Conservation (phyloP, 148 eudicot species). For the Camellia japonica region DNA sequence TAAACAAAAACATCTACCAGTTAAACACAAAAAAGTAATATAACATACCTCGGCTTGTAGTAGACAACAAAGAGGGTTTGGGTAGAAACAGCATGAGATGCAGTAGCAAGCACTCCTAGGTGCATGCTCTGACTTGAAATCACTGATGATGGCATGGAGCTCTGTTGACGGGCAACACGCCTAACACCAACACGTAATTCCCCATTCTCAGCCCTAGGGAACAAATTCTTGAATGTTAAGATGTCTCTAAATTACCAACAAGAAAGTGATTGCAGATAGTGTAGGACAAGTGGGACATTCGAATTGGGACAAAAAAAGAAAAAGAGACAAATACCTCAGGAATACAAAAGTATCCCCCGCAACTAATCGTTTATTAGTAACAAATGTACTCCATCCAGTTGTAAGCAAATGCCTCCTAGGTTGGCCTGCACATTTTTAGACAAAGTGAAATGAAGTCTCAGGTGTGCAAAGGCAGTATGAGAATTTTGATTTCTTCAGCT, state of each 20-base stretch:
- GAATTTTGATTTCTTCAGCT: not conserved
- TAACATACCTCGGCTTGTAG: slow-evolving; percentile 82
- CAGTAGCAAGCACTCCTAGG: slow-evolving; percentile 96
- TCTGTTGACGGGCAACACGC: slow-evolving; percentile 68
- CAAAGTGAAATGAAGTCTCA: not conserved
- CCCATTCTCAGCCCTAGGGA: slow-evolving; percentile 64
- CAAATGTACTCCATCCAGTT: slow-evolving; percentile 99
- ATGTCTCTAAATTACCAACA: not conserved
- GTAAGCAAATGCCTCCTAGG: slow-evolving; percentile 96
- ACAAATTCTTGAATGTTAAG: not conserved
- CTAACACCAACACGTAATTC: slow-evolving; percentile 88
- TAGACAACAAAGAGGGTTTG: slow-evolving; percentile 72
- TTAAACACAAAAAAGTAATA: not conserved
- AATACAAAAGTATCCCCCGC: slow-evolving; percentile 98
- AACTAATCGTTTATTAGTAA: slow-evolving; percentile 84
- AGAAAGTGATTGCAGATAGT: not conserved
- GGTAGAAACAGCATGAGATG: slow-evolving; percentile 78
- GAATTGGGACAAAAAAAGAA: not conserved
- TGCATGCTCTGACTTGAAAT: slow-evolving; percentile 99
- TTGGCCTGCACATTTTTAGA: slow-evolving; percentile 50
- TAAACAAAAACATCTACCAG: not conserved
- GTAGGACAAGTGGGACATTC: not conserved
- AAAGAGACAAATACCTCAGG: slow-evolving; percentile 53
- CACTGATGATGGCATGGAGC: slow-evolving; percentile 83
- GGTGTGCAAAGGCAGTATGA: not conserved